Evolutionary conservation across 306 rosid genomes (phyloP), one percentile per base, ranked within the genome.

Genomic region (Prunus salicina): DNA sequence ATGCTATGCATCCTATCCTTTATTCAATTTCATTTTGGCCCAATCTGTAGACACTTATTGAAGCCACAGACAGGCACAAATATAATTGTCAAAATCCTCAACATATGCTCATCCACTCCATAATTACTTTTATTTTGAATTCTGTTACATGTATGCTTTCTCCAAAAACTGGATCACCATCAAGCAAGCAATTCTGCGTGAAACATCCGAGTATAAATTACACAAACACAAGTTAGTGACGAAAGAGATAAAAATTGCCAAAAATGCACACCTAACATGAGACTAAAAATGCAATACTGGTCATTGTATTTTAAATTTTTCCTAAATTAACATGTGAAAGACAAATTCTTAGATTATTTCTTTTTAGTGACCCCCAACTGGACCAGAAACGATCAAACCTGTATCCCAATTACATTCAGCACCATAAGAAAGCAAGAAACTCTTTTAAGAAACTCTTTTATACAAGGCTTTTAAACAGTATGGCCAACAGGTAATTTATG

Each of bases 81-180:
- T 60, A 60, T 60, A 60, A 73, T 27, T 18, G 69, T 60, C 69
- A 60, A 73, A 73, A 27, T 73, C 58, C 46, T 45, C 28, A 60
- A 60, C 77, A 61, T 46, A 46, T 20, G 45, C 77, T 27, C 77
- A 46, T 27, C 19, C 45, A 5, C 34, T 61, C 69, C n/a, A 19
- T 61, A 43, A 56, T 15, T 3, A 38, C 8, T 73, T 52, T 60
- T 60, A 73, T 73, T 73, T 61, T 18, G 69, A 61, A 61, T 45
- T 73, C 46, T 27, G 58, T 73, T 43, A 73, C 47, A 25, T 46
- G 20, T 27, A 73, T 20, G 46, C 50, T 45, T 69, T 49, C 73
- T 69, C 61, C 57, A 22, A 50, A 12, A 50, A 51, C 5, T 53
- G 27, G 34, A 16, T 73, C 57, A 60, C 51, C 20, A 52, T 69